Base-by-base conservation (phyloP, 2,329 filamentous ascomycete genomes). In the Fusarium veterinarium region DNA sequence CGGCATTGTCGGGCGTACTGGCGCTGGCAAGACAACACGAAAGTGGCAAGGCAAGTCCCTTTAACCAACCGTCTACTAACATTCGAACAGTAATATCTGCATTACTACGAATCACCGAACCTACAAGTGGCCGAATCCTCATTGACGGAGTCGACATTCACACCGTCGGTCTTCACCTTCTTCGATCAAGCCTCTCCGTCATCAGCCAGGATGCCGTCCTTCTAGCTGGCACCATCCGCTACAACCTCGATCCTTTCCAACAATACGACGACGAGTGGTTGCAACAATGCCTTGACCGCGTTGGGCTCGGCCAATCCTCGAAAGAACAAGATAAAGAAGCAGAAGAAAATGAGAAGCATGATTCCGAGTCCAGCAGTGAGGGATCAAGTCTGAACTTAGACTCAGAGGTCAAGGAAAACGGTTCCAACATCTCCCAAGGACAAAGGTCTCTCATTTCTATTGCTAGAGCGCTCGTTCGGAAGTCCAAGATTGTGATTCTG, bases 191-290 rank as follows among this genome's bases (percentile, higher is more conserved):
- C 25, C 3, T 71, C 13, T 71, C 68, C 8, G 68, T 71, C 6
- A 71, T 71, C 11, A 71, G 68, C n/a, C 68, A 71, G 38, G 68
- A 71, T 25, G 68, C 68, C 0, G 58, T 71, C 6, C 58, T 71
- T n/a, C 25, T 71, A 8, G 68, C 63, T 3, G 68, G 68, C 0
- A 71, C 68, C 0, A 72, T 71, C 6, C 51, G 68, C 19, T 71
- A 71, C 9, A 71, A 71, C 17, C 56, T 71, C 10, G 68, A 71
- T 8, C 68, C 68, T 3, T 71, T 71, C 46, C 68, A 72, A 20
- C 63, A 71, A 30, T 64, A 72, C 8, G 52, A 59, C 5, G 68
- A 72, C 8, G 57, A 30, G 5, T 71, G 68, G 68, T 25, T 71
- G 1, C 41, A 52, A 19, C 46, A 71, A 37, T 71, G 68, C 9